Conservation (phyloP, 129 eudicot genomes). For the Apium graveolens region DNA sequence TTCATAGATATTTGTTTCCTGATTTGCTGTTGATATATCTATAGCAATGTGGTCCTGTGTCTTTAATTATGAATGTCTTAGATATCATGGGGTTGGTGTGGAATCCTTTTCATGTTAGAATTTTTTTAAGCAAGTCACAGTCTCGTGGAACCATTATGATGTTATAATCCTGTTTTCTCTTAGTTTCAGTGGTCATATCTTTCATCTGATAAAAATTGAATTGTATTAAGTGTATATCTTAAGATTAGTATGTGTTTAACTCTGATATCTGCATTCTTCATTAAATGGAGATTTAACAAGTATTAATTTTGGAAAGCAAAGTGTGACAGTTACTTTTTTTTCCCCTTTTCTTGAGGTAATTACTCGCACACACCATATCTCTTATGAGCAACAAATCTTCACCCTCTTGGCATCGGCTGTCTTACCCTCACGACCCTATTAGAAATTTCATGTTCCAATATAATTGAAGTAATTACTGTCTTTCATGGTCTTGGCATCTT, state of each 20-base stretch:
- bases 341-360: not conserved
- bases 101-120: no score
- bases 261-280: not conserved
- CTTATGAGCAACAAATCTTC: no score
- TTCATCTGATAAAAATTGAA: not conserved
- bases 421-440: not conserved
- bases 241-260: not conserved
- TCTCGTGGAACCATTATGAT: not conserved
- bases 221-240: not conserved
- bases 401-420: not conserved
- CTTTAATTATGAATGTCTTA: not conserved
- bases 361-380: no score
- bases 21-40: not conserved
- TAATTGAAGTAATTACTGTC: not conserved
- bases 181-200: not conserved
- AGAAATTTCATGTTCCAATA: not conserved
- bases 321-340: not conserved
- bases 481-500: not conserved
- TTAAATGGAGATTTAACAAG: no score
- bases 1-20: not conserved
- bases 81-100: not conserved
- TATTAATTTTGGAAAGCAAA: not conserved
- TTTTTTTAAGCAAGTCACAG: not conserved
- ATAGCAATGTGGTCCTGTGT: not conserved
- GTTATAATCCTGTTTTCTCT: not conserved